phyloP scores from a whole-genome alignment of 1,139 yeast species.

The Candida frijolesensis region DNA sequence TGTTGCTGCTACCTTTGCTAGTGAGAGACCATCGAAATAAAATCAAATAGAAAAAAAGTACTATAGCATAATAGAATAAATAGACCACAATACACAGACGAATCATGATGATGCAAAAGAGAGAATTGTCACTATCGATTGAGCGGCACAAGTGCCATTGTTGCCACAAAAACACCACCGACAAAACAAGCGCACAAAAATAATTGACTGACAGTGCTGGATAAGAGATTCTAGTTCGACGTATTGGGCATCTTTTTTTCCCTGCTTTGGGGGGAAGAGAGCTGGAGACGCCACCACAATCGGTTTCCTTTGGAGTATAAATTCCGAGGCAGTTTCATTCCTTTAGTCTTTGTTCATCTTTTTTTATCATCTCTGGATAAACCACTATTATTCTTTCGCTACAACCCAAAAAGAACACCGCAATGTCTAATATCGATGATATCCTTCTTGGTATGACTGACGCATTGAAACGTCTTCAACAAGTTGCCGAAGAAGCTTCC shows the following conservation, averaged over 20 bases:
- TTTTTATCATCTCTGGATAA: background rate
- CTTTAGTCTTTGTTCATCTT: background rate
- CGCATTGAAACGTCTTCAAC: constrained; percentile 10
- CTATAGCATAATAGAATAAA: background rate
- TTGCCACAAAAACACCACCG: no score
- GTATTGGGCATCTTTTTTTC: background rate
- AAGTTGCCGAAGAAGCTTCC: constrained; percentile 1
- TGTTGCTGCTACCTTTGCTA: constrained; percentile 96
- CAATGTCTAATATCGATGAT: constrained; percentile 10
- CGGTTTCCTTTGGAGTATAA: background rate
- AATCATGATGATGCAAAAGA: background rate
- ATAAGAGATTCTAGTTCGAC: background rate
- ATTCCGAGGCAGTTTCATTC: background rate
- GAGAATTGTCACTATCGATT: background rate
- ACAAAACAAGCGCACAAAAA: background rate
- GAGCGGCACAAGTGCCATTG: background rate
- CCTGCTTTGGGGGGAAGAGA: background rate
- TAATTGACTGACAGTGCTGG: background rate
- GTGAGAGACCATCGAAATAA: constrained; percentile 28
- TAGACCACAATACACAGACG: background rate
- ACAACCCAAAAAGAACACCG: background rate
- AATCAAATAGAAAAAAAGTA: background rate
- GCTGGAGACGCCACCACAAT: constrained; percentile 4
- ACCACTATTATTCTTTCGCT: background rate
- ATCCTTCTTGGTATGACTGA: constrained; percentile 8